Percentiles rank a stretch among this genome's conserved stretches.
phyloP scores from a whole-genome alignment of 2,329 filamentous ascomycete species.

The Arthrocladium fulminans region DNA sequence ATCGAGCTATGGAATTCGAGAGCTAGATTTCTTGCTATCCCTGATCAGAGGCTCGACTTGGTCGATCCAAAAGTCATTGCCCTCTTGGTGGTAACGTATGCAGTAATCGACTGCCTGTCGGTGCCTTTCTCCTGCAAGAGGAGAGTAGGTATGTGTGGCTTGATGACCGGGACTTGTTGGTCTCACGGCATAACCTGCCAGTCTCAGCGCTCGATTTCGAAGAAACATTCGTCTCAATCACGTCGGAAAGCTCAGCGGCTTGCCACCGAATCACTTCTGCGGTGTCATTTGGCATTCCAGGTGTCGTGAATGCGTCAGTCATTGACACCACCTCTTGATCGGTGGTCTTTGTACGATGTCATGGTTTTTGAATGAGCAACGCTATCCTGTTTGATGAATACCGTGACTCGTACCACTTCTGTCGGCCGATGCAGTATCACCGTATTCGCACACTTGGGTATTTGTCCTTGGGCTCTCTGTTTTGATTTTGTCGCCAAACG shows the following conservation, averaged over 20 bases:
- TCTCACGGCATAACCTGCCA: constrained; percentile 2
- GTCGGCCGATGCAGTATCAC: too few species aligned
- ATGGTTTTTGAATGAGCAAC: too few species aligned
- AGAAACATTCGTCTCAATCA: neutral
- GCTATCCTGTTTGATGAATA: neutral
- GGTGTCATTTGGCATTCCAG: neutral
- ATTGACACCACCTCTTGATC: neutral
- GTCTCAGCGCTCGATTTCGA: neutral
- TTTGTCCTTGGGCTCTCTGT: too few species aligned
- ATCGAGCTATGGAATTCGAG: neutral
- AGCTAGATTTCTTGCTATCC: neutral
- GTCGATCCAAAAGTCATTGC: neutral
- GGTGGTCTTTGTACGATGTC: too few species aligned
- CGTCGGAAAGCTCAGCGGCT: neutral
- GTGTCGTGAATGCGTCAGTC: neutral
- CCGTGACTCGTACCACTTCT: neutral
- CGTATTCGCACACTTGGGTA: neutral
- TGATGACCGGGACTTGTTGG: constrained; percentile 1
- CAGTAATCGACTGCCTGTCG: constrained; percentile 1
- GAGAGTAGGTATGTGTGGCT: neutral
- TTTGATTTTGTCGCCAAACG: too few species aligned
- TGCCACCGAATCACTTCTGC: neutral
- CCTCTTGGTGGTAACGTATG: constrained; percentile 1
- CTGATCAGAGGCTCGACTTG: constrained; percentile 7
- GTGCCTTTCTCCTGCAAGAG: neutral